phyloP scores from a whole-genome alignment of 2,329 filamentous ascomycete genomes.

The Apiospora phragmitis region DNA sequence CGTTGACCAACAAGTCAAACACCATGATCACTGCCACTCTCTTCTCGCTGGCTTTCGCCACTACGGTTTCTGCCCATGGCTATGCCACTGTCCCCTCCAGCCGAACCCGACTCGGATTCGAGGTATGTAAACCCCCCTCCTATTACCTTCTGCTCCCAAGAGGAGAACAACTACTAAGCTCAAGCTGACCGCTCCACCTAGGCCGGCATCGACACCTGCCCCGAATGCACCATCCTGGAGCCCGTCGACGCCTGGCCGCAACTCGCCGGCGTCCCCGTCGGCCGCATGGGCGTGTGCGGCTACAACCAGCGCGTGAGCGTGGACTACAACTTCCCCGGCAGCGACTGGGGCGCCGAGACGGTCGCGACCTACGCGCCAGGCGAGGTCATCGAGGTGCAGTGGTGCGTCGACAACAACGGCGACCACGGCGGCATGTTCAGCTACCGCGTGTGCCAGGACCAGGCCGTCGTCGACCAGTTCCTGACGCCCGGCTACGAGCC shows the following conservation, averaged over 20 bases:
- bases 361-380: constrained; percentile 47
- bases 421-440: constrained; percentile 59
- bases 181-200: constrained; percentile 21
- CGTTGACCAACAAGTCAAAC: not conserved
- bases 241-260: constrained; percentile 52
- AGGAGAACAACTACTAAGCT: not conserved
- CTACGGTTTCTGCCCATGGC: constrained; percentile 40
- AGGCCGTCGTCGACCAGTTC: constrained; percentile 51
- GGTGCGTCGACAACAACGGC: constrained; percentile 58
- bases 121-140: constrained; percentile 32
- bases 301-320: constrained; percentile 54
- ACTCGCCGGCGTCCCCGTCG: constrained; percentile 44
- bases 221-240: constrained; percentile 55
- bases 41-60: constrained; percentile 13
- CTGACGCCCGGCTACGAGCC: constrained; percentile 47
- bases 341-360: constrained; percentile 43
- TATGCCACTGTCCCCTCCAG: constrained; percentile 45
- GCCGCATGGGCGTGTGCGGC: constrained; percentile 51
- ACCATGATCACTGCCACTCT: constrained; percentile 12
- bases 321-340: constrained; percentile 51
- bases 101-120: constrained; percentile 43
- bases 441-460: constrained; percentile 54
- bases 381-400: constrained; percentile 49
- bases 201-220: constrained; percentile 51
- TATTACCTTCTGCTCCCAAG: not conserved